Evolutionary conservation across 2,329 filamentous ascomycete genomes (phyloP).

Genomic region (Xylaria sp.): DNA sequence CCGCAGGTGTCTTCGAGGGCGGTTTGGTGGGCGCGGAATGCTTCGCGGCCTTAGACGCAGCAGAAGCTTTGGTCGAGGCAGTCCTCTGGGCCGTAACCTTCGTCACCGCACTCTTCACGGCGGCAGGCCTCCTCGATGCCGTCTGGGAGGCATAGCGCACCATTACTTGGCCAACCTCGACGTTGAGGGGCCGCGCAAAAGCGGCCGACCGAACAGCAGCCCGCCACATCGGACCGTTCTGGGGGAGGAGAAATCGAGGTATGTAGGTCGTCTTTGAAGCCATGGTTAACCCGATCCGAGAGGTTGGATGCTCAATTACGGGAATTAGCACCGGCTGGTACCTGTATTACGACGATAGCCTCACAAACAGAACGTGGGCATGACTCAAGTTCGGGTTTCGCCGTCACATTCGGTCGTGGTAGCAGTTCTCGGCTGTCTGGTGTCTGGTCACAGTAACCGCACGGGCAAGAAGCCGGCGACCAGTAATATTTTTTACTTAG

Average conservation of each 20-base stretch:
- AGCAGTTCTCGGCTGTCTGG: slow-evolving; percentile 5
- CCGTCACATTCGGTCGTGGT: slow-evolving; percentile 8
- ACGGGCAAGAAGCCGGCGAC: slow-evolving; percentile 24
- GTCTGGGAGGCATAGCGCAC: slow-evolving; percentile 52
- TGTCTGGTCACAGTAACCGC: not conserved
- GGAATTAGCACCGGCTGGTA: not conserved
- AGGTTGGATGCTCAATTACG: slow-evolving; percentile 10
- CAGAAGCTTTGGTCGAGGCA: slow-evolving; percentile 34
- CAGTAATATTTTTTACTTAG: slow-evolving; percentile 25
- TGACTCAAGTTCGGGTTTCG: slow-evolving; percentile 24
- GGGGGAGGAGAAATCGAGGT: slow-evolving; percentile 74
- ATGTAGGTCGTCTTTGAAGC: slow-evolving; percentile 62
- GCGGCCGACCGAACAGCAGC: slow-evolving; percentile 47
- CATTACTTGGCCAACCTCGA: slow-evolving; percentile 45
- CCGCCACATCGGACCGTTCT: slow-evolving; percentile 67
- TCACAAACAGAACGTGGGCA: slow-evolving; percentile 13
- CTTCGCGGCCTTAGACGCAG: slow-evolving; percentile 38
- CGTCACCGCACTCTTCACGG: slow-evolving; percentile 42
- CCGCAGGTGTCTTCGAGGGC: slow-evolving; percentile 22
- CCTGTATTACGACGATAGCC: slow-evolving; percentile 24
- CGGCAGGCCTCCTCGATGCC: slow-evolving; percentile 39
- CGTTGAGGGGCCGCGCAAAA: slow-evolving; percentile 42
- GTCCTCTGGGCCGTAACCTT: slow-evolving; percentile 27
- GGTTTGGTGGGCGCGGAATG: slow-evolving; percentile 43
- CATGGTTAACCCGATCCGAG: slow-evolving; percentile 47